These are phyloP conservation scores for Vaccinium corymbosum DNA, from an alignment of 148 eudicot genomes.

Conservation along the genomic window DNA sequence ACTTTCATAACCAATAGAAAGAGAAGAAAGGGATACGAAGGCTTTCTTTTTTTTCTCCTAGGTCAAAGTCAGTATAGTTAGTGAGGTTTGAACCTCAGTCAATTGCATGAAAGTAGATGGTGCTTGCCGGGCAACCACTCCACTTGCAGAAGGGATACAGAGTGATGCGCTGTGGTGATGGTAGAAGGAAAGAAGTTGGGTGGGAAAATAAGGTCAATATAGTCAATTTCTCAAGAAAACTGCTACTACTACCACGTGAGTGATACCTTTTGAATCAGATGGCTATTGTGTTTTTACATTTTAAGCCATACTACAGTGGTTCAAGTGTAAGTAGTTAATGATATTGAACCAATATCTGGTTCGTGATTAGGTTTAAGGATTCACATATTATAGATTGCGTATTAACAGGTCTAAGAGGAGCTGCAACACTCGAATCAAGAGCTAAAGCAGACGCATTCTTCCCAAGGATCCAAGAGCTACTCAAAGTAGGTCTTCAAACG, in stretches of 20 bases:
- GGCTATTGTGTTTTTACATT: background rate
- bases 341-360: background rate
- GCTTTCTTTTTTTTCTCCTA: too few relatives aligned
- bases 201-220: too few relatives aligned
- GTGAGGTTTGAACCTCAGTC: too few relatives aligned
- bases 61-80: too few relatives aligned
- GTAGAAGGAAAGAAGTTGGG: background rate
- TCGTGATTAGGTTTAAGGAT: background rate
- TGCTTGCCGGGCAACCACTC: too few relatives aligned
- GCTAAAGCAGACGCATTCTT: constrained; percentile 14
- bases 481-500: constrained; percentile 25
- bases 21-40: background rate
- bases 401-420: constrained; percentile 40
- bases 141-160: background rate
- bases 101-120: too few relatives aligned
- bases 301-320: background rate
- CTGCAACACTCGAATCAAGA: constrained; percentile 28
- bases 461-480: constrained; percentile 24
- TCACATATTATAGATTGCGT: background rate
- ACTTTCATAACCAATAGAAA: background rate
- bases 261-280: background rate
- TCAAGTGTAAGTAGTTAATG: background rate
- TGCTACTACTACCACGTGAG: background rate
- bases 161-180: background rate
- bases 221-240: too few relatives aligned